Evolutionary conservation across 495 filamentous ascomycete species (phyloP).

Genomic region (Neurospora pannonica): DNA sequence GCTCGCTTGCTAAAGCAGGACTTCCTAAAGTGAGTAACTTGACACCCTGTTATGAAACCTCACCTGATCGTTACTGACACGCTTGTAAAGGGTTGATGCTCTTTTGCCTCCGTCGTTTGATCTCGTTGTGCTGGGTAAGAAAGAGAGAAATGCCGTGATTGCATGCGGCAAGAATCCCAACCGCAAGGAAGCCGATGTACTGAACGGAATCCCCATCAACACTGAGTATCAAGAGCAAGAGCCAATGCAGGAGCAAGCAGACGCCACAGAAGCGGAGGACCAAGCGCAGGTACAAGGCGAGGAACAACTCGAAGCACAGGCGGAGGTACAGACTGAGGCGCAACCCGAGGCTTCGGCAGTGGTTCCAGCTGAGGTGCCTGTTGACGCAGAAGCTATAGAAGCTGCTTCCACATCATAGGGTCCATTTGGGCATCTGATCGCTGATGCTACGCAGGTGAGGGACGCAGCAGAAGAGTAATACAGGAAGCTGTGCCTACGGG

Average conservation of each 20-base stretch:
- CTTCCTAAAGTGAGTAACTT: conserved; percentile 43
- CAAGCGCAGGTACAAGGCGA: neutral
- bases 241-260: neutral
- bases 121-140: conserved; percentile 36
- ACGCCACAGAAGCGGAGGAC: neutral
- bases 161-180: conserved; percentile 33
- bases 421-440: neutral
- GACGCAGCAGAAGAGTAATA: neutral
- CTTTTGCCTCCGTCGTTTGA: conserved; percentile 40
- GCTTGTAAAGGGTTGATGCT: conserved; percentile 16
- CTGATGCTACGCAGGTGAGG: conserved; percentile 1
- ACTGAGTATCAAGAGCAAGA: conserved; percentile 11
- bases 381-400: neutral
- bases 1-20: conserved; percentile 53
- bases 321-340: neutral
- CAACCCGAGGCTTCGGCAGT: neutral
- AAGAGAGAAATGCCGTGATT: conserved; percentile 35
- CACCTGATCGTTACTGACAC: neutral
- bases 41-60: neutral
- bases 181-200: conserved; percentile 32
- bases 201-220: conserved; percentile 21
- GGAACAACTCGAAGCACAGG: neutral
- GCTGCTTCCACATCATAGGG: neutral
- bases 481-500: neutral
- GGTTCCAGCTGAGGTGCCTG: neutral